Percentiles rank a stretch among this genome's conserved stretches.
Conservation (phyloP, 2,329 filamentous ascomycete genomes). For the Talaromyces sp. region DNA sequence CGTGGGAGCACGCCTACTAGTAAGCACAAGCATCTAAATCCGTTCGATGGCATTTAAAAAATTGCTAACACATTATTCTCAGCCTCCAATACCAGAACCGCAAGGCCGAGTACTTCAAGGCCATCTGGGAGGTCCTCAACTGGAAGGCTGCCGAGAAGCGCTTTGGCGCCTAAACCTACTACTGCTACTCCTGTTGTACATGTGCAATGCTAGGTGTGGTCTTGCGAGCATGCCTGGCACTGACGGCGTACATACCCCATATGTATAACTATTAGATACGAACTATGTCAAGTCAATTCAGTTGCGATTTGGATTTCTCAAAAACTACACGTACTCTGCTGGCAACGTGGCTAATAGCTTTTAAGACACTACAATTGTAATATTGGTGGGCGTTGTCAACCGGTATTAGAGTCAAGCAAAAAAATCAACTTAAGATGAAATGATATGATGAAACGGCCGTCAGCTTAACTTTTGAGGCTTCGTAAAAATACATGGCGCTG, state of each 20-base stretch:
- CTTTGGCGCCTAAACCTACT: constrained; percentile 40
- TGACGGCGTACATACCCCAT: neutral
- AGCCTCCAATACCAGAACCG: constrained; percentile 91
- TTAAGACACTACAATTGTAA: neutral
- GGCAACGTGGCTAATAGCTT: neutral
- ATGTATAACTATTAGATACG: neutral
- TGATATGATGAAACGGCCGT: neutral
- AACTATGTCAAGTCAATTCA: neutral
- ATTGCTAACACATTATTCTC: constrained; percentile 19
- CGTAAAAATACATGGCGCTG: neutral
- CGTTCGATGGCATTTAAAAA: neutral
- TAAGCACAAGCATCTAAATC: constrained; percentile 33
- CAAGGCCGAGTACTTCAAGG: constrained; percentile 92
- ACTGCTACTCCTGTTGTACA: neutral
- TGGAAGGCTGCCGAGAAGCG: constrained; percentile 85
- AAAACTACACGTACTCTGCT: neutral
- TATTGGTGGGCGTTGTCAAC: neutral
- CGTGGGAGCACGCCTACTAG: constrained; percentile 96
- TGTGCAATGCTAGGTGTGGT: neutral
- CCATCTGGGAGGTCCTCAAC: constrained; percentile 93
- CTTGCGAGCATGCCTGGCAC: neutral
- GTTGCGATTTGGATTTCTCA: neutral
- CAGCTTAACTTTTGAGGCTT: neutral
- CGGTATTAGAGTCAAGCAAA: neutral
- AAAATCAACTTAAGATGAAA: neutral